phyloP scores from a whole-genome alignment of 2,329 filamentous ascomycete genomes.

The Colletotrichum eleusines region DNA sequence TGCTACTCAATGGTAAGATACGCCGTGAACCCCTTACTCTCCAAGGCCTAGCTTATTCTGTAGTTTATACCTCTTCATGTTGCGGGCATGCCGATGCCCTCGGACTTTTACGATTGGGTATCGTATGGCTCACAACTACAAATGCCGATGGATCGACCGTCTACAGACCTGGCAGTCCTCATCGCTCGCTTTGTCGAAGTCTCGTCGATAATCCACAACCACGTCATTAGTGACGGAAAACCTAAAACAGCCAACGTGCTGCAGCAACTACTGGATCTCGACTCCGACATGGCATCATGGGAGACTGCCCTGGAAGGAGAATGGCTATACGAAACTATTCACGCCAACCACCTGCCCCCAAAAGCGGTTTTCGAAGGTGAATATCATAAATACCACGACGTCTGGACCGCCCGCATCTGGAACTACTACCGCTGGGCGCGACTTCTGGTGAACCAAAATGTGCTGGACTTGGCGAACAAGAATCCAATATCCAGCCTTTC shows the following conservation, averaged over 20 bases:
- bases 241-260: conserved; percentile 52
- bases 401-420: conserved; percentile 68
- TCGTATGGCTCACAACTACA: conserved; percentile 53
- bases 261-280: conserved; percentile 55
- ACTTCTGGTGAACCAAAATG: conserved; percentile 64
- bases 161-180: conserved; percentile 56
- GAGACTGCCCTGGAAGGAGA: conserved; percentile 50
- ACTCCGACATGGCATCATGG: conserved; percentile 55
- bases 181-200: conserved; percentile 57
- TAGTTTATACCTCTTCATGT: conserved; percentile 61
- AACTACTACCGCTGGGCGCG: conserved; percentile 70
- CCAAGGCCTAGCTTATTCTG: conserved; percentile 34
- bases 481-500: conserved; percentile 55
- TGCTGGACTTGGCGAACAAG: conserved; percentile 55
- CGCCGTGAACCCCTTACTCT: not conserved
- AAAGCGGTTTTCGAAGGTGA: conserved; percentile 62
- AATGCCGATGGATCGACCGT: conserved; percentile 53
- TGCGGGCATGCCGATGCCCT: conserved; percentile 54
- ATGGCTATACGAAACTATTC: conserved; percentile 54
- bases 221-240: conserved; percentile 54
- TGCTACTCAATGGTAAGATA: conserved; percentile 66
- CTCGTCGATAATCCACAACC: conserved; percentile 51
- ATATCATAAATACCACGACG: conserved; percentile 67
- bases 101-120: conserved; percentile 58
- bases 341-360: conserved; percentile 50